Percentiles rank a stretch among this genome's conserved stretches.
Conservation (phyloP, 2,329 filamentous ascomycete species). For the Colletotrichum scovillei region DNA sequence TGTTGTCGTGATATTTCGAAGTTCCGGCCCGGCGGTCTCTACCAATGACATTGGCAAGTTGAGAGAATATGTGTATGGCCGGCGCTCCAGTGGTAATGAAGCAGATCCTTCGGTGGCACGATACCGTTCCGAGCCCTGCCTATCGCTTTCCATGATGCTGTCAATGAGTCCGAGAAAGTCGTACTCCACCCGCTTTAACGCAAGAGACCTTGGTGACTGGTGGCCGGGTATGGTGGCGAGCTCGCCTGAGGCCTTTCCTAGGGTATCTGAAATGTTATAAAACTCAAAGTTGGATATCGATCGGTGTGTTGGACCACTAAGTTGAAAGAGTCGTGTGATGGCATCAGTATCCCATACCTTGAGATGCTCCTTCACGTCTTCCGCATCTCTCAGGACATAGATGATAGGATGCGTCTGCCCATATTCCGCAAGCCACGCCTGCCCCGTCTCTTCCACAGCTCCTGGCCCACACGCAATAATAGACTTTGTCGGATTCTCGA, state of each 20-base stretch:
- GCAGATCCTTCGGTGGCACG: slow-evolving; percentile 72
- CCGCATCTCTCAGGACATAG: slow-evolving; percentile 73
- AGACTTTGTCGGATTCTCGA: slow-evolving; percentile 66
- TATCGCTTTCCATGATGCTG: slow-evolving; percentile 66
- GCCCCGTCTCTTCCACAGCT: slow-evolving; percentile 68
- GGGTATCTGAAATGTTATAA: slow-evolving; percentile 75
- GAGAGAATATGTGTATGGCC: slow-evolving; percentile 75
- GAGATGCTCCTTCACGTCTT: slow-evolving; percentile 73
- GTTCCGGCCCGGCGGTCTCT: slow-evolving; percentile 62
- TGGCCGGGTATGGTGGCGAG: slow-evolving; percentile 40
- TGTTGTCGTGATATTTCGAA: slow-evolving; percentile 73
- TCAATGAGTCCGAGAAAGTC: slow-evolving; percentile 75
- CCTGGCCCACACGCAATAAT: slow-evolving; percentile 78
- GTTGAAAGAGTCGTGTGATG: slow-evolving; percentile 68
- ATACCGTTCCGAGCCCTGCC: slow-evolving; percentile 61
- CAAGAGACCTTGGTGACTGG: slow-evolving; percentile 64
- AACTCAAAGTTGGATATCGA: slow-evolving; percentile 80
- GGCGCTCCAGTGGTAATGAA: slow-evolving; percentile 66
- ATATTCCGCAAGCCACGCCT: slow-evolving; percentile 70
- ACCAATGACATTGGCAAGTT: slow-evolving; percentile 71
- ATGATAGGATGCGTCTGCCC: slow-evolving; percentile 75
- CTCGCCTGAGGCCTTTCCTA: background rate
- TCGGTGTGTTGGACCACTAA: slow-evolving; percentile 68
- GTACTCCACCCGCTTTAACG: slow-evolving; percentile 74
- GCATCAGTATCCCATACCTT: slow-evolving; percentile 64